phyloP scores from a whole-genome alignment of 2,329 filamentous ascomycete genomes.

The Arthrobotrys sinensis region DNA sequence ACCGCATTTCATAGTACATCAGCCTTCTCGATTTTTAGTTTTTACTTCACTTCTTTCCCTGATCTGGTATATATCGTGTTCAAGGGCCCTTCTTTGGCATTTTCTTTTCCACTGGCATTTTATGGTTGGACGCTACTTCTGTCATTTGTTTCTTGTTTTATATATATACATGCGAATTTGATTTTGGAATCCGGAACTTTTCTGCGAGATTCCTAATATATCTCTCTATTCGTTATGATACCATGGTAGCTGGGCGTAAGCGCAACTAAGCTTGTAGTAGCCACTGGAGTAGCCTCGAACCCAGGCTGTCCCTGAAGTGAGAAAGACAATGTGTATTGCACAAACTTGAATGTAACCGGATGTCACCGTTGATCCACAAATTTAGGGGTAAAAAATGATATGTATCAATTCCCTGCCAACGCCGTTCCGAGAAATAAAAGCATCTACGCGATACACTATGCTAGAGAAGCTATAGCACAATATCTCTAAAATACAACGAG shows the following conservation, averaged over 20 bases:
- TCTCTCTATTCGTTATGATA: not conserved
- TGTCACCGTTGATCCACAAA: too few species aligned
- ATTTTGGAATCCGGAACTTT: not conserved
- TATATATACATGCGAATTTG: constrained; percentile 11
- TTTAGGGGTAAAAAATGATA: too few species aligned
- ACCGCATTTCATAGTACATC: constrained; percentile 11
- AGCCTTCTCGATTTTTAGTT: not conserved
- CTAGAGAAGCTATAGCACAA: not conserved
- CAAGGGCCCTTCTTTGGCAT: not conserved
- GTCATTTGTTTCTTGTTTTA: constrained; percentile 3
- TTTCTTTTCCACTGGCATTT: constrained; percentile 17
- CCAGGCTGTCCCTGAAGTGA: too few species aligned
- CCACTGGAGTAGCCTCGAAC: too few species aligned
- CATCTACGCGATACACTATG: not conserved
- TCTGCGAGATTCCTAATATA: not conserved
- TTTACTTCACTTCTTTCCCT: constrained; percentile 7
- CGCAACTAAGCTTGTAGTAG: too few species aligned
- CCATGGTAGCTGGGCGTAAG: too few species aligned
- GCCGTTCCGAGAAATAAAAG: not conserved
- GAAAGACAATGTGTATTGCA: too few species aligned
- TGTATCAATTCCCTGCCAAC: not conserved
- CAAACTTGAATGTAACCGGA: too few species aligned
- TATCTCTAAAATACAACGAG: not conserved
- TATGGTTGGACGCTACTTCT: constrained; percentile 33
- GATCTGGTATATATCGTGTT: not conserved